These are phyloP conservation scores for Flaveria ramosissima DNA, from an alignment of 129 eudicot genomes.

Conservation along the genomic window DNA sequence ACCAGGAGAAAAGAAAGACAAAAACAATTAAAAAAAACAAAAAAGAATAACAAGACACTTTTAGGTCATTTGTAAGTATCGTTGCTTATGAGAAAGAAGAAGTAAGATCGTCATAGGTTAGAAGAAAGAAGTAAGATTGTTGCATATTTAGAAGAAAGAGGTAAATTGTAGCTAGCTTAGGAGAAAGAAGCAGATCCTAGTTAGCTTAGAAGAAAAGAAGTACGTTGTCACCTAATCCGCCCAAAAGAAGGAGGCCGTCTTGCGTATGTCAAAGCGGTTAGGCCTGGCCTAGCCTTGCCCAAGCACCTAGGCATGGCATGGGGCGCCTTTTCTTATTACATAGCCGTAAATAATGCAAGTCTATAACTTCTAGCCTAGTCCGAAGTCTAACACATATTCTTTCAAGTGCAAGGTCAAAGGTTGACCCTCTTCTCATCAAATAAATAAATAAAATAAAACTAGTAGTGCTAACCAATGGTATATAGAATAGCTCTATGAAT, in stretches of 20 bases:
- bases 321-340: not conserved
- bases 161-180: not conserved
- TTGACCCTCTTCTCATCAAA: not conserved
- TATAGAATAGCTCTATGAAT: not conserved
- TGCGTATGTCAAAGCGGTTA: not conserved
- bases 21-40: not conserved
- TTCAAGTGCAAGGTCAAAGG: constrained; percentile 13
- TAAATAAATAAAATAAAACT: not conserved
- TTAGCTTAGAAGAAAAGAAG: not conserved
- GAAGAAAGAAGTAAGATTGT: not conserved
- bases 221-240: not conserved
- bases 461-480: not conserved
- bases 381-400: not conserved
- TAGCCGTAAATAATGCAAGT: constrained; percentile 2
- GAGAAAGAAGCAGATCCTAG: not conserved
- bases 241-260: not conserved
- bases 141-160: not conserved
- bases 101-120: not conserved
- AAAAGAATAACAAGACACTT: not conserved
- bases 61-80: not conserved
- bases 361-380: not conserved
- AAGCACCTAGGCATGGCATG: not conserved
- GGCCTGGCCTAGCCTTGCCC: not conserved
- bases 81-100: not conserved
- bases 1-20: not conserved